Conservation (phyloP, 257 asterid species). For the Ajuga chamaepitys region DNA sequence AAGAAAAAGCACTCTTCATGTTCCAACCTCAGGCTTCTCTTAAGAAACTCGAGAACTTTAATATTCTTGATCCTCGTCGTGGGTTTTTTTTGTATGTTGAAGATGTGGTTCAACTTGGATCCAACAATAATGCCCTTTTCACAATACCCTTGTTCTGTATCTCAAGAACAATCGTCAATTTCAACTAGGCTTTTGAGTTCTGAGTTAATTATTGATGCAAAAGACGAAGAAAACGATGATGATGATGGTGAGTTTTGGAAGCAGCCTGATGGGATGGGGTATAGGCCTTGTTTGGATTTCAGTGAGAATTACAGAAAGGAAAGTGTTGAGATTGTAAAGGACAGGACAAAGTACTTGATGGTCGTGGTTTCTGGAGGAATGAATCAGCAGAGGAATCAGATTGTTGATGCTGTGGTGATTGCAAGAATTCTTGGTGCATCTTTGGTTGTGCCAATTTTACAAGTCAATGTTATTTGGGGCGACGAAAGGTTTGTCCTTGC, state of each 20-base stretch:
- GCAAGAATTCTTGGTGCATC: constrained; percentile 91
- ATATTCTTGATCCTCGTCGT: constrained; percentile 32
- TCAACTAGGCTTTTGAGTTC: constrained; percentile 27
- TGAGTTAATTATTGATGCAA: not conserved
- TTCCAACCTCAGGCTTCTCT: constrained; percentile 27
- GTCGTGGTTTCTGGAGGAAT: constrained; percentile 92
- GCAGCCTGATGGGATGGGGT: constrained; percentile 90
- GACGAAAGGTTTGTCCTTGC: constrained; percentile 65
- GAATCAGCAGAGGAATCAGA: constrained; percentile 97
- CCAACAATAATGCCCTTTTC: constrained; percentile 32
- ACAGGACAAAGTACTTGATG: constrained; percentile 61
- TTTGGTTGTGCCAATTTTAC: constrained; percentile 83
- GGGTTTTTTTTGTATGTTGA: constrained; percentile 32
- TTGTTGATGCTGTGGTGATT: constrained; percentile 92
- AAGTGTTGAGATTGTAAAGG: constrained; percentile 46
- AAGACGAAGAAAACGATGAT: constrained; percentile 9
- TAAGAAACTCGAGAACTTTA: constrained; percentile 42
- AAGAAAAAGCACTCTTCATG: constrained; percentile 33
- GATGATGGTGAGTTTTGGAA: constrained; percentile 52
- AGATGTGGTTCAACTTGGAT: constrained; percentile 40
- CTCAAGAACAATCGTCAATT: constrained; percentile 19
- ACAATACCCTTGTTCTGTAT: constrained; percentile 40
- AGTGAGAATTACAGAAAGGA: constrained; percentile 40
- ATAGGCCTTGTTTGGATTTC: constrained; percentile 76
- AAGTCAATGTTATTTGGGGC: constrained; percentile 92